phyloP scores from a whole-genome alignment of 306 rosid genomes.

The Sicyos edulis region DNA sequence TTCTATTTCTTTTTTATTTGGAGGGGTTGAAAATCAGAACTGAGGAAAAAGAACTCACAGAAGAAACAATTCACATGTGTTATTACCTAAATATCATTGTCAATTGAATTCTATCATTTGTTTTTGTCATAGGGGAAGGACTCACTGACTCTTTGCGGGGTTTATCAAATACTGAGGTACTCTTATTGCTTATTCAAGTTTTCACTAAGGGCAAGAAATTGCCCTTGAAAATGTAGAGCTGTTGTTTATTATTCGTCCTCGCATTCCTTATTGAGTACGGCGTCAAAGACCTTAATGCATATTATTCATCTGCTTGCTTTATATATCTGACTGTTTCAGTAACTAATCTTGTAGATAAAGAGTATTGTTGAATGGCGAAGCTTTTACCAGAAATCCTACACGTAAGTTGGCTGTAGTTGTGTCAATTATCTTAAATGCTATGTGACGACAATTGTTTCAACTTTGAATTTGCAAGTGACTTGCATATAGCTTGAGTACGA shows the following conservation, averaged over 20 bases:
- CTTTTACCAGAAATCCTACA: conserved; percentile 67
- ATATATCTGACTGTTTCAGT: not conserved
- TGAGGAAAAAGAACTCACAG: not conserved
- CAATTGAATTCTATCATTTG: conserved; percentile 17
- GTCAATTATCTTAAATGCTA: not conserved
- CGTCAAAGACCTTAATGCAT: not conserved
- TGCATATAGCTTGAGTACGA: not conserved
- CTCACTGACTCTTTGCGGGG: conserved; percentile 76
- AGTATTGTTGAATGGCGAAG: conserved; percentile 88
- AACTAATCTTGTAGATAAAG: conserved; percentile 57
- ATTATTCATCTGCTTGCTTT: conserved; percentile 5
- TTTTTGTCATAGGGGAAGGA: conserved; percentile 66
- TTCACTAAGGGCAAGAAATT: not conserved
- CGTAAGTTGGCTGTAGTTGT: conserved; percentile 40
- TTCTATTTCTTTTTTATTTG: no score
- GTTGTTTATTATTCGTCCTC: conserved; percentile 10
- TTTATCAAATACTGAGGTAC: conserved; percentile 80
- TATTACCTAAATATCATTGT: not conserved
- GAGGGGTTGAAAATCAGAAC: not conserved
- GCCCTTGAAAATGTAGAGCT: not conserved
- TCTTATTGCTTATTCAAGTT: not conserved
- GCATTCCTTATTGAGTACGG: not conserved
- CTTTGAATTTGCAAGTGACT: not conserved
- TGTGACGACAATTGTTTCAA: not conserved
- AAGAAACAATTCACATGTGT: not conserved